A percentile compares a stretch with the other conserved stretches of the same genome.
Conservation (phyloP, 148 eudicot genomes). For the Hydrangea macrophylla region DNA sequence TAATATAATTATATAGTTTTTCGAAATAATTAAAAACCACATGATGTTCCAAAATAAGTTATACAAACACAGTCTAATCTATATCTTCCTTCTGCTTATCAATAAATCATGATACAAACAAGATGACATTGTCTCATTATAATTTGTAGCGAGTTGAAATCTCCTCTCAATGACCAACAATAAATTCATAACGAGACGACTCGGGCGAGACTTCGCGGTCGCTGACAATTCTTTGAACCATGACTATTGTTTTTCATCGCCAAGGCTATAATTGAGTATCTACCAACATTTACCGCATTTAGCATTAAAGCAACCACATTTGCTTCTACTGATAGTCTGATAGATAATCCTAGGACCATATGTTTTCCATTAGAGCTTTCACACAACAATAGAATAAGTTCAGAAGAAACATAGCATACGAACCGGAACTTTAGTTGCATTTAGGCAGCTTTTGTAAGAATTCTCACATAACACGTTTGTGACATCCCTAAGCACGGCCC, state of each 20-base stretch:
- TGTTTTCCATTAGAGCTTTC: not conserved
- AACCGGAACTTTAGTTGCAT: conserved; percentile 37
- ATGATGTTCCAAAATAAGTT: too few species aligned
- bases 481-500: conserved; percentile 59
- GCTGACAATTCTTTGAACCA: too few species aligned
- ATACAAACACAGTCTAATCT: too few species aligned
- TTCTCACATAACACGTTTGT: conserved; percentile 51
- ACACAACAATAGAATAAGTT: not conserved
- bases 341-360: not conserved
- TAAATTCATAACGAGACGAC: too few species aligned
- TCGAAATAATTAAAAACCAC: too few species aligned
- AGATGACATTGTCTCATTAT: too few species aligned
- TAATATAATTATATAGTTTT: too few species aligned
- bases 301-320: not conserved
- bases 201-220: too few species aligned
- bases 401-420: conserved; percentile 17
- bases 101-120: too few species aligned
- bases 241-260: not conserved
- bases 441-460: conserved; percentile 31
- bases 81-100: too few species aligned
- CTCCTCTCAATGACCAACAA: too few species aligned
- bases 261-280: not conserved
- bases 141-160: too few species aligned
- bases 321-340: not conserved
- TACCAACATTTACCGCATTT: not conserved